Conservation (phyloP, 805 yeast species). For the Candida andamanensis region DNA sequence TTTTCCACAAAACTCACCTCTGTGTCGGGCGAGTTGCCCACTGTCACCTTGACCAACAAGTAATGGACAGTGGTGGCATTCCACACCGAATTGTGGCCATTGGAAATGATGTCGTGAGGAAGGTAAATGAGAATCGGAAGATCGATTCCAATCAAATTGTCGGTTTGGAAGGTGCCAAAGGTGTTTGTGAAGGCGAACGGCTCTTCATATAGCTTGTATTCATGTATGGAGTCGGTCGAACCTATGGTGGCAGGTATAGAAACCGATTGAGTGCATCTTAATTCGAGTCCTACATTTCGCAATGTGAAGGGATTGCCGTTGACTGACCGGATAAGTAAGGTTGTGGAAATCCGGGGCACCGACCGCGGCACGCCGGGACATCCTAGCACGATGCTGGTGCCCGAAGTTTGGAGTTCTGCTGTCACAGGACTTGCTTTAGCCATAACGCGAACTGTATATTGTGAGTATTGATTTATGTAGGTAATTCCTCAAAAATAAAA, state of each 20-base stretch:
- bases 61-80: slow-evolving; percentile 44
- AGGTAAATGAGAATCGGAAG: slow-evolving; percentile 55
- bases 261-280: slow-evolving; percentile 49
- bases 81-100: slow-evolving; percentile 46
- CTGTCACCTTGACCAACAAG: slow-evolving; percentile 34
- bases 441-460: slow-evolving; percentile 4
- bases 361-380: slow-evolving; percentile 66
- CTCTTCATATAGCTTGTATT: slow-evolving; percentile 29
- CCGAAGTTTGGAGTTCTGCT: slow-evolving; percentile 44
- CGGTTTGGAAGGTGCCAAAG: slow-evolving; percentile 33
- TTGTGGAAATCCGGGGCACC: slow-evolving; percentile 55
- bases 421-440: slow-evolving; percentile 22
- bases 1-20: slow-evolving; percentile 26
- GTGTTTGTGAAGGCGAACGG: slow-evolving; percentile 35
- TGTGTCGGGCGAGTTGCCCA: slow-evolving; percentile 26
- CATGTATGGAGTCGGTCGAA: slow-evolving; percentile 28
- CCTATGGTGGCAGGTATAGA: slow-evolving; percentile 36
- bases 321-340: slow-evolving; percentile 48
- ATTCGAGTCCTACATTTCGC: slow-evolving; percentile 43
- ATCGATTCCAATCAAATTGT: slow-evolving; percentile 47
- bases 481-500: neutral
- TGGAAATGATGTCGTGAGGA: slow-evolving; percentile 48
- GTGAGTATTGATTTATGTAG: neutral
- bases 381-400: slow-evolving; percentile 51
- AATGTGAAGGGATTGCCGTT: slow-evolving; percentile 44